phyloP scores from a whole-genome alignment of 495 filamentous ascomycete species.

The Penicillium desertorum region DNA sequence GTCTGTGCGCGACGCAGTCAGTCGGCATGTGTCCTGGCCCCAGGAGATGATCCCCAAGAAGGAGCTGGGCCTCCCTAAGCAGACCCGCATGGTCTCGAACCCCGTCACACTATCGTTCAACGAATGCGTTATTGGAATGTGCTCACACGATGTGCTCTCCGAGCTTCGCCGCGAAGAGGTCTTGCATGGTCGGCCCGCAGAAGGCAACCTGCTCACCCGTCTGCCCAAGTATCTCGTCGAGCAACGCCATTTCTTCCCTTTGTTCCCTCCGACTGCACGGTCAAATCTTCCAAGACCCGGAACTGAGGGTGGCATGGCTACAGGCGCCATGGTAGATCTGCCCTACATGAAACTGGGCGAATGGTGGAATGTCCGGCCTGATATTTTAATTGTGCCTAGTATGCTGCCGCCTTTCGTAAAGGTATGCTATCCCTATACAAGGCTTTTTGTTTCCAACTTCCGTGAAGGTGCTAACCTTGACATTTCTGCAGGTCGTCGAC shows the following conservation, averaged over 20 bases:
- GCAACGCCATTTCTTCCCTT: conserved; percentile 84
- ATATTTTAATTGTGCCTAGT: conserved; percentile 83
- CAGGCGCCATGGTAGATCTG: conserved; percentile 75
- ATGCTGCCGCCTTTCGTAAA: conserved; percentile 81
- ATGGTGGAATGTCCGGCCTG: conserved; percentile 79
- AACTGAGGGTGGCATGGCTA: conserved; percentile 55
- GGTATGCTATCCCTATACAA: conserved; percentile 47
- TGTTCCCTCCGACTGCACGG: conserved; percentile 76
- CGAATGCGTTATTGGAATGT: conserved; percentile 75
- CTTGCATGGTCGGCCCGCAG: conserved; percentile 52
- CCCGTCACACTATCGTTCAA: conserved; percentile 85
- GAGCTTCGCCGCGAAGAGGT: conserved; percentile 79
- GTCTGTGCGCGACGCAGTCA: conserved; percentile 79
- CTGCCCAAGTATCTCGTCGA: conserved; percentile 72
- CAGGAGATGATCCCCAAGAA: conserved; percentile 75
- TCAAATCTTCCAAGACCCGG: conserved; percentile 62
- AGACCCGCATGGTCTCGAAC: conserved; percentile 76
- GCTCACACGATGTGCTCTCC: conserved; percentile 77
- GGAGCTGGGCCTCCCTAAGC: conserved; percentile 72
- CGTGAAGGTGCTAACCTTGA: background rate
- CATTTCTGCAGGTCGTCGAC: conserved; percentile 66
- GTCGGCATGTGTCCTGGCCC: conserved; percentile 84
- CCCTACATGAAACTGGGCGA: conserved; percentile 88
- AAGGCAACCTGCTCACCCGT: conserved; percentile 62
- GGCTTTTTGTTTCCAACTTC: background rate